Conservation (phyloP, 805 yeast species). For the Saccharomycopsis fodiens region DNA sequence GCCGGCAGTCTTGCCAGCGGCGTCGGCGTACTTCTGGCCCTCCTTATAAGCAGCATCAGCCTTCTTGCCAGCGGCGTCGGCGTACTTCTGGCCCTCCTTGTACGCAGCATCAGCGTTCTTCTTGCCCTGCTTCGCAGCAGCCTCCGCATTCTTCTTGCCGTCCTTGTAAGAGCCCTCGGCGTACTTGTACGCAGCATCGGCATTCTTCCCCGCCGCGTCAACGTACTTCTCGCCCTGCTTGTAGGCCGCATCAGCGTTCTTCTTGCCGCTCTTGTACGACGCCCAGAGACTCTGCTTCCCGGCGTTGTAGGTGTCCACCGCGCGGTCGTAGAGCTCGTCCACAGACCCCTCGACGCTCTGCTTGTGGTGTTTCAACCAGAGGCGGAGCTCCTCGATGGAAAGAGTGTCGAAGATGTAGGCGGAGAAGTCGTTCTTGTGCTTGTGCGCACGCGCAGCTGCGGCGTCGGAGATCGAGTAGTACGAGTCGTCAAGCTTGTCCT, state of each 20-base stretch:
- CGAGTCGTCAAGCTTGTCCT: constrained; percentile 1
- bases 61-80: neutral
- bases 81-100: neutral
- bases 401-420: constrained; percentile 5
- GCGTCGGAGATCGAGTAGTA: constrained; percentile 2
- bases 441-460: neutral
- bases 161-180: neutral
- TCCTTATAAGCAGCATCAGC: neutral
- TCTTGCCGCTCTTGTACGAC: too few species aligned
- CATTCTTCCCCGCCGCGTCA: neutral
- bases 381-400: constrained; percentile 9
- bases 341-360: constrained; percentile 22
- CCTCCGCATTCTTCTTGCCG: neutral
- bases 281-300: neutral
- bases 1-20: neutral
- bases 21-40: neutral
- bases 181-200: neutral
- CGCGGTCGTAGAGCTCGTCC: constrained; percentile 27
- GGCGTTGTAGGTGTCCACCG: constrained; percentile 1
- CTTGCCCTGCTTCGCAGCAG: neutral
- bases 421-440: neutral
- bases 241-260: neutral
- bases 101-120: too few species aligned
- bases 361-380: constrained; percentile 10
- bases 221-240: neutral